These are phyloP conservation scores for Komagataella populi DNA, from an alignment of 805 yeast species.

Conservation along the genomic window DNA sequence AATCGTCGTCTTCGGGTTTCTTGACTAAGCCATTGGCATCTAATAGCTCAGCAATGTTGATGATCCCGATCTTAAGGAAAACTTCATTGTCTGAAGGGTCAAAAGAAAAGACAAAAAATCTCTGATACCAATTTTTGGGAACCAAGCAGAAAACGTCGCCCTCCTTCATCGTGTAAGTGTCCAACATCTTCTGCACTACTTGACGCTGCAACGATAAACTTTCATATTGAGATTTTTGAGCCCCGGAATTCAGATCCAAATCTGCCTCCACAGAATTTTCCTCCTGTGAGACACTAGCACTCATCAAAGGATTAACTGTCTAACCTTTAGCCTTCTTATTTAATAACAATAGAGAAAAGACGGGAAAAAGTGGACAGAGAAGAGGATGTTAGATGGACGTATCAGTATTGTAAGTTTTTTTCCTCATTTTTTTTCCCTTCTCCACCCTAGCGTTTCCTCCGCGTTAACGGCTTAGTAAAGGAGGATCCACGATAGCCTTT, in stretches of 20 bases:
- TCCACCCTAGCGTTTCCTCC: neutral
- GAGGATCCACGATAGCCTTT: neutral
- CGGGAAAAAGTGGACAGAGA: neutral
- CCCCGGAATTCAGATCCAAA: neutral
- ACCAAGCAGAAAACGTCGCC: conserved; percentile 37
- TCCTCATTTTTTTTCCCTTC: neutral
- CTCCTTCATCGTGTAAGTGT: conserved; percentile 14
- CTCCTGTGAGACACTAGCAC: neutral
- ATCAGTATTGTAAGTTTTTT: neutral
- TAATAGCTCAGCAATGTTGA: conserved; percentile 30
- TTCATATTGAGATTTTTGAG: neutral
- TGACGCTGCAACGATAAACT: neutral
- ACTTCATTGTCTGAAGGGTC: conserved; percentile 16
- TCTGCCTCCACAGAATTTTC: neutral
- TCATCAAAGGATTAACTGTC: neutral
- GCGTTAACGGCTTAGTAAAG: neutral
- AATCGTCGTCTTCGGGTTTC: neutral
- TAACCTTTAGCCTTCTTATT: neutral
- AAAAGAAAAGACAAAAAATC: conserved; percentile 21
- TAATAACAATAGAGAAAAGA: neutral
- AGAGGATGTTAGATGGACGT: neutral
- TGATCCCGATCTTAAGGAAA: conserved; percentile 24
- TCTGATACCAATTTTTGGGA: conserved; percentile 29
- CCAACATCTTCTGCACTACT: neutral
- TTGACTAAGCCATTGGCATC: conserved; percentile 25